Evolutionary conservation across 2,329 filamentous ascomycete genomes (phyloP).

Genomic region (Paraphoma sp.): DNA sequence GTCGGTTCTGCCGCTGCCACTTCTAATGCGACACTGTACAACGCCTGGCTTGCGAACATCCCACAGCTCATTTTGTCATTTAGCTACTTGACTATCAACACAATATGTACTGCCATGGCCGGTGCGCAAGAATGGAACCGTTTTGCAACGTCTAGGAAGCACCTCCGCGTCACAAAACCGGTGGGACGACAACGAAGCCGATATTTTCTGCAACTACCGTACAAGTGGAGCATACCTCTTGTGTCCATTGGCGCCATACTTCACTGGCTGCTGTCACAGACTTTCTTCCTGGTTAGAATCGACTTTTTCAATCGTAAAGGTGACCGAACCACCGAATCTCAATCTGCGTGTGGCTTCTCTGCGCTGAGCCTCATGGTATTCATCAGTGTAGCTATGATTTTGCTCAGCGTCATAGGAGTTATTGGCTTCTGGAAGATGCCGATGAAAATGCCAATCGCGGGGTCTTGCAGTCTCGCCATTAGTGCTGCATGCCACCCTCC

Average conservation of each 20-base stretch:
- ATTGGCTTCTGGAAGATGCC: constrained; percentile 73
- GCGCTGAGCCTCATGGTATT: constrained; percentile 8
- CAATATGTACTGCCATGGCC: constrained; percentile 55
- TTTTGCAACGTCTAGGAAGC: constrained; percentile 41
- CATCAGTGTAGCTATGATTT: background rate
- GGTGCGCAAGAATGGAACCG: constrained; percentile 56
- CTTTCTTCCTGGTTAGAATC: constrained; percentile 48
- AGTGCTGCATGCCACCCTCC: constrained; percentile 27
- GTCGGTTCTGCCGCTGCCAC: background rate
- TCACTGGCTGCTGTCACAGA: constrained; percentile 55
- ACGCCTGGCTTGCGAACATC: constrained; percentile 53
- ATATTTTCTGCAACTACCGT: constrained; percentile 52
- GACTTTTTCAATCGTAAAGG: constrained; percentile 10
- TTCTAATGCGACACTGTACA: background rate
- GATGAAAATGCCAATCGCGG: constrained; percentile 76
- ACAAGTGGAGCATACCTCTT: constrained; percentile 47
- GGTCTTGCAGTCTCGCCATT: constrained; percentile 63
- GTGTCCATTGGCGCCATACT: constrained; percentile 37
- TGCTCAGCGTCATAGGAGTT: constrained; percentile 43
- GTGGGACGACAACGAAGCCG: constrained; percentile 45
- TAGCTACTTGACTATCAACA: constrained; percentile 56
- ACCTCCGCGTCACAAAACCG: constrained; percentile 46
- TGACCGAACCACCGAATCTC: background rate
- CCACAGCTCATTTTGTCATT: constrained; percentile 57
- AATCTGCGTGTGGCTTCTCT: constrained; percentile 14